Base-by-base conservation (phyloP, 2,329 filamentous ascomycete species). In the Hymenoscyphus salicellus region DNA sequence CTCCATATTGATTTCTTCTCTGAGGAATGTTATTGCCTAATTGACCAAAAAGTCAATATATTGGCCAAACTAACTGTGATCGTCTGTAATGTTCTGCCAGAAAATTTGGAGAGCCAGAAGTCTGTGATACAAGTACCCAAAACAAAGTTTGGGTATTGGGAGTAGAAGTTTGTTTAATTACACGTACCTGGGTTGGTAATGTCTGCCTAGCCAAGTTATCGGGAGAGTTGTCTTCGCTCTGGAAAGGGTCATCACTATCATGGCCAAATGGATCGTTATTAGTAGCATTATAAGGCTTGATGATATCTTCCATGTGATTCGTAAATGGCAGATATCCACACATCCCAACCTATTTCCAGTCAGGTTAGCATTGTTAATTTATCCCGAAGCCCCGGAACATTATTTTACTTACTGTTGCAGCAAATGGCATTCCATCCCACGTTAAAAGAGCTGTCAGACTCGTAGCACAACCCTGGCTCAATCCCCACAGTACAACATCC, bases 391-490 rank as follows among this genome's bases (percentile, higher is more conserved):
- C 26, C 20, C 2, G 36, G 4, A 38, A 14, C 14, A 38, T 16
- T 14, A 3, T 52, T 23, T 52, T 52, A 23, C 46, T 52, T 52
- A 52, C 46, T 14, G 46, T 52, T 52, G 46, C 81, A 0, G 74
- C 80, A 36, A 83, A 64, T 1, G 73, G 61, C 17, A 72, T 70
- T 0, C 77, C 79, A 10, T 79, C 75, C 80, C 81, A 82, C 1
- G 80, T 72, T 62, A 86, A 63, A 63, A 79, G 66, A 10, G 78
- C 74, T 20, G 77, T 70, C 64, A 86, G 65, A 0, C 77, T 73
- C 52, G 80, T 79, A 2, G 83, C 83, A 67, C 81, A 83, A 0
- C 84, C 84, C 67, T 86, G 83, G 58, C 84, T 86, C 20, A 85
- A 71, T 0, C 83, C 83, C 46, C 81, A 79, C 0, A 86, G 66